phyloP scores from a whole-genome alignment of 2,329 filamentous ascomycete species.

The Ophiocordyceps robertsii region DNA sequence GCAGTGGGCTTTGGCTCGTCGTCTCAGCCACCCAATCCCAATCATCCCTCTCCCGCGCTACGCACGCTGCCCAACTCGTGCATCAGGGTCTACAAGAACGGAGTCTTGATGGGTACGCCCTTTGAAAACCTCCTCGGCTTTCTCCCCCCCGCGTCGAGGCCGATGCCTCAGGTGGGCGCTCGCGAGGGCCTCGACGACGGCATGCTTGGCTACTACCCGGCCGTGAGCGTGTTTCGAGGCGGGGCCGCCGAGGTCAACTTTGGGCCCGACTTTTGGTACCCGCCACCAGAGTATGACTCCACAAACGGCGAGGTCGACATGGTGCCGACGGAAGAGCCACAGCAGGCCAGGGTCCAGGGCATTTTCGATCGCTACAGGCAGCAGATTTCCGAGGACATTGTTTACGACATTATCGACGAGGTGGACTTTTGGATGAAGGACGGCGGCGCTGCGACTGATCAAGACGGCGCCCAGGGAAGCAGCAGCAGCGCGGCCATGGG shows the following conservation, averaged over 20 bases:
- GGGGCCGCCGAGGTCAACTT: conserved; percentile 91
- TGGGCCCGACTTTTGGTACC: conserved; percentile 83
- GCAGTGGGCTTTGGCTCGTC: conserved; percentile 31
- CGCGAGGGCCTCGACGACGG: conserved; percentile 86
- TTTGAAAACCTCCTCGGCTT: conserved; percentile 85
- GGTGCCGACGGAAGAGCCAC: conserved; percentile 12
- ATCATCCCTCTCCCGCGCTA: conserved; percentile 59
- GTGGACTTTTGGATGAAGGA: conserved; percentile 80
- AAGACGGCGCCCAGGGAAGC: conserved; percentile 29
- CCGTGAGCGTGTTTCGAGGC: conserved; percentile 81
- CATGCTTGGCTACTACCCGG: conserved; percentile 89
- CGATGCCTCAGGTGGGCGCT: conserved; percentile 57
- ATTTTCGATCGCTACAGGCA: conserved; percentile 75
- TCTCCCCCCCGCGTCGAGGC: conserved; percentile 74
- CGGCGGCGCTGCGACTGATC: conserved; percentile 34
- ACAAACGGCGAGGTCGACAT: conserved; percentile 35
- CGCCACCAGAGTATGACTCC: conserved; percentile 48
- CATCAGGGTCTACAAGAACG: conserved; percentile 90
- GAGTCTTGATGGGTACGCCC: conserved; percentile 68
- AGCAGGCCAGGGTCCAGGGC: conserved; percentile 32
- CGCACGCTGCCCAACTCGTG: conserved; percentile 75
- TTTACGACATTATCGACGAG: conserved; percentile 90
- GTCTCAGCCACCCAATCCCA: conserved; percentile 52
- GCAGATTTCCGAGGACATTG: conserved; percentile 86
- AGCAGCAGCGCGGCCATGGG: conserved; percentile 28